Conservation (phyloP, 2,329 filamentous ascomycete species). For the Cordyceps farinosa region DNA sequence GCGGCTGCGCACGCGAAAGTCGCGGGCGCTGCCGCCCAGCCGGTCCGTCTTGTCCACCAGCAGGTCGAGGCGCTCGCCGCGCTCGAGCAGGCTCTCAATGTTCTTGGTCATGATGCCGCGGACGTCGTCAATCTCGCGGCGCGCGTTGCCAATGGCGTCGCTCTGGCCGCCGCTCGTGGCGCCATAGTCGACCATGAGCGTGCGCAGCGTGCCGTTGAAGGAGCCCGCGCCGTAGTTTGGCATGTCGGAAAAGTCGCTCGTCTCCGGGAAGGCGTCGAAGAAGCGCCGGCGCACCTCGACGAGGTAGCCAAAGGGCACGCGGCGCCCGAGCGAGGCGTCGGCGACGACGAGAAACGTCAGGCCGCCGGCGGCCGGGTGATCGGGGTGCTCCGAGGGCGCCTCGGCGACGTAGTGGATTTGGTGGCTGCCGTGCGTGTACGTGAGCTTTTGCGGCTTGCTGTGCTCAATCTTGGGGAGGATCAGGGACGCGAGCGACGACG, state of each 20-base stretch:
- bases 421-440: conserved; percentile 86
- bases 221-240: conserved; percentile 86
- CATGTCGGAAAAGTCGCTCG: conserved; percentile 70
- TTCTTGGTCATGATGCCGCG: conserved; percentile 93
- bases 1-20: conserved; percentile 84
- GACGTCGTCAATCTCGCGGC: conserved; percentile 88
- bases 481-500: conserved; percentile 82
- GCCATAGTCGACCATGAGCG: conserved; percentile 79
- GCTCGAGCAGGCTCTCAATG: conserved; percentile 83
- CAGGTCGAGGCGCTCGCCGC: conserved; percentile 88
- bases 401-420: conserved; percentile 96
- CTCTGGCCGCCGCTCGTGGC: conserved; percentile 70
- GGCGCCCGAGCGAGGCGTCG: conserved; percentile 73
- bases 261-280: conserved; percentile 62
- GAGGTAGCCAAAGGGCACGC: conserved; percentile 89
- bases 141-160: conserved; percentile 79
- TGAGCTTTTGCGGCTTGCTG: conserved; percentile 76
- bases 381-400: conserved; percentile 63
- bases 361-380: conserved; percentile 64
- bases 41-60: conserved; percentile 96
- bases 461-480: conserved; percentile 96
- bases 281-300: conserved; percentile 89
- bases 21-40: conserved; percentile 79
- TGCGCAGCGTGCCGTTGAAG: conserved; percentile 77
- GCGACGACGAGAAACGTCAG: conserved; percentile 91